phyloP scores from a whole-genome alignment of 805 yeast genomes.

The Saccharomycopsis oosterbeekiorum region DNA sequence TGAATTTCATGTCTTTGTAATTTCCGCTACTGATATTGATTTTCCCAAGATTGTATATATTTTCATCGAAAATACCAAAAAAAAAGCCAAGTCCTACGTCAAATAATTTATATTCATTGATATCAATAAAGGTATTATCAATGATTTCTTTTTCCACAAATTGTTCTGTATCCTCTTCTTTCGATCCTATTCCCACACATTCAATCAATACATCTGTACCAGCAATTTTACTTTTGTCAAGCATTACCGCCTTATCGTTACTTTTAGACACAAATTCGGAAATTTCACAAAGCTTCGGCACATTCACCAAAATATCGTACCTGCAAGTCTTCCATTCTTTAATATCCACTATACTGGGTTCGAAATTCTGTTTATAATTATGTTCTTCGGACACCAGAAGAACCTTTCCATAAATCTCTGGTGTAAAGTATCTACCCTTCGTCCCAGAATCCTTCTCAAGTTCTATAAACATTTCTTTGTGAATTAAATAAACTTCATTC shows the following conservation, averaged over 20 bases:
- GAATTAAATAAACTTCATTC: conserved; percentile 11
- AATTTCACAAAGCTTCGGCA: conserved; percentile 40
- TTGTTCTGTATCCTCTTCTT: background rate
- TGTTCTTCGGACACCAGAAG: conserved; percentile 21
- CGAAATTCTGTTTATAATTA: background rate
- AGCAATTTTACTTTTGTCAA: background rate
- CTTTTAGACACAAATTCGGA: conserved; percentile 21
- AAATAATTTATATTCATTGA: background rate
- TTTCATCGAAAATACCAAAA: background rate
- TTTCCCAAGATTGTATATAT: background rate
- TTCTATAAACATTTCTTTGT: conserved; percentile 22
- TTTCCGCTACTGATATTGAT: background rate
- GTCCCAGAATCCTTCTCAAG: conserved; percentile 19
- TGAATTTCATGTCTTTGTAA: background rate
- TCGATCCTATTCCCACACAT: background rate
- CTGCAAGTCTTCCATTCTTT: conserved; percentile 49
- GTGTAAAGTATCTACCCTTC: conserved; percentile 12
- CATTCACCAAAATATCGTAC: conserved; percentile 40
- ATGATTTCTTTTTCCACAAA: background rate
- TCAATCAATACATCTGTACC: background rate
- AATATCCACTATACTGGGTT: conserved; percentile 20
- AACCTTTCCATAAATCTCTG: conserved; percentile 16
- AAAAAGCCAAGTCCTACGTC: background rate
- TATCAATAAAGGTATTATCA: background rate
- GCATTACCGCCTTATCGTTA: background rate